A percentile compares a stretch with the other conserved stretches of the same genome.
Evolutionary conservation across 306 rosid species (phyloP).

Genomic region (Dicorynia guianensis): DNA sequence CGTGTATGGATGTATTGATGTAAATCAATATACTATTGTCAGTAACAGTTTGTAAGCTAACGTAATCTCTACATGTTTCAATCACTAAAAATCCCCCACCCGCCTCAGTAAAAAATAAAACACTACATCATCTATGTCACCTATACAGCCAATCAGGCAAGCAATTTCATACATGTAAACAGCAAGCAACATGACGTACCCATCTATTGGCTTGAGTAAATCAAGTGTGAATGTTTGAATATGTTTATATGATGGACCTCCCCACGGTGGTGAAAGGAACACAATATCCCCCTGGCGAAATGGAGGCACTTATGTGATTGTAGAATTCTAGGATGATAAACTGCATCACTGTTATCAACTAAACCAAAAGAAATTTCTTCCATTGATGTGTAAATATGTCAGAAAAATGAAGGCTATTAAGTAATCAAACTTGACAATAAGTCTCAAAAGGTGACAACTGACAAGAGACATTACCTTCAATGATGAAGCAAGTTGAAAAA

Average conservation of each 20-base stretch:
- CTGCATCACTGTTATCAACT: neutral
- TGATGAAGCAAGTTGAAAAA: constrained; percentile 48
- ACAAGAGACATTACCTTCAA: constrained; percentile 35
- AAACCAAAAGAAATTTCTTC: neutral
- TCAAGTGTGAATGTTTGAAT: constrained; percentile 43
- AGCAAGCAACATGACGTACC: constrained; percentile 37
- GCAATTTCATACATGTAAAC: neutral
- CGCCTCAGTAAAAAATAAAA: too few relatives aligned
- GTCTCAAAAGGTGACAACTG: neutral
- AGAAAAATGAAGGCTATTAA: neutral
- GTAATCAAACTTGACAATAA: constrained; percentile 5
- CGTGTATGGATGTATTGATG: too few relatives aligned
- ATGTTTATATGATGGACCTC: constrained; percentile 47
- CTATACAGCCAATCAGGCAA: neutral
- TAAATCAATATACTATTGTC: neutral
- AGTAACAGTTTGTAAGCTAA: neutral
- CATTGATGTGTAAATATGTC: neutral
- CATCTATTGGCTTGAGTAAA: constrained; percentile 47
- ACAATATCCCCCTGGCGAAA: constrained; percentile 47
- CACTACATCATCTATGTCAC: too few relatives aligned
- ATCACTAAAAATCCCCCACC: too few relatives aligned
- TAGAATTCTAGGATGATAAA: neutral
- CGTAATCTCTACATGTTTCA: neutral
- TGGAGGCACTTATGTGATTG: neutral
- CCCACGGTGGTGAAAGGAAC: constrained; percentile 55